phyloP scores from a whole-genome alignment of 805 yeast species.

The Saccharomyces kudriavzevii region DNA sequence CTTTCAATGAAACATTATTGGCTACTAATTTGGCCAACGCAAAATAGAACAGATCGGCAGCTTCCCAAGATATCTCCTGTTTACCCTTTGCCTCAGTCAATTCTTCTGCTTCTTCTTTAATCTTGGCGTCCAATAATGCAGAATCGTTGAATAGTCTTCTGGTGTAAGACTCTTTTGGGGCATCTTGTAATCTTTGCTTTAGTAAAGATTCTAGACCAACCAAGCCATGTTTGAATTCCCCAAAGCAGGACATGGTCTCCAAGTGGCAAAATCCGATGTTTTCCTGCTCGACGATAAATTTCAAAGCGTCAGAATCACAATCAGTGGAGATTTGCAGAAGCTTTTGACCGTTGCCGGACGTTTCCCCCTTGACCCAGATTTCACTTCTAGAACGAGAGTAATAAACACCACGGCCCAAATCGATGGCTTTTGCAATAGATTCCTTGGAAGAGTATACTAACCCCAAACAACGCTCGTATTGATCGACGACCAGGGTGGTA shows the following conservation, averaged over 20 bases:
- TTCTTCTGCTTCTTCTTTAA: conserved; percentile 95
- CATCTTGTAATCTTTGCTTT: conserved; percentile 45
- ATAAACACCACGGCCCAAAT: conserved; percentile 80
- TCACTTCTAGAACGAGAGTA: conserved; percentile 84
- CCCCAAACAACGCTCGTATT: conserved; percentile 68
- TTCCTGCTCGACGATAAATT: conserved; percentile 75
- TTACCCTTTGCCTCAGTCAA: conserved; percentile 69
- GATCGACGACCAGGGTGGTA: conserved; percentile 74
- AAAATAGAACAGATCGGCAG: conserved; percentile 83
- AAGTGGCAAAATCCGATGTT: conserved; percentile 84
- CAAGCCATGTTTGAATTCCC: conserved; percentile 54
- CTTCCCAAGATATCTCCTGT: conserved; percentile 87
- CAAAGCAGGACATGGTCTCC: conserved; percentile 73
- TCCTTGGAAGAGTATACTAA: conserved; percentile 82
- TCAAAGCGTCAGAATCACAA: conserved; percentile 88
- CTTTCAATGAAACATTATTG: conserved; percentile 70
- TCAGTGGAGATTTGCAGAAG: conserved; percentile 62
- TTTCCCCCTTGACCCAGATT: conserved; percentile 91
- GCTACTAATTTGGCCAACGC: conserved; percentile 66
- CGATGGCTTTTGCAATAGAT: conserved; percentile 74
- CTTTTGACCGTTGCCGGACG: conserved; percentile 91
- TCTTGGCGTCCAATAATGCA: conserved; percentile 69
- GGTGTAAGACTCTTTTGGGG: conserved; percentile 94
- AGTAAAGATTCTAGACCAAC: conserved; percentile 56
- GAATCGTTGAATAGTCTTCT: conserved; percentile 77